Evolutionary conservation across 805 yeast species (phyloP).

Genomic region (Candida yuanshanica): DNA sequence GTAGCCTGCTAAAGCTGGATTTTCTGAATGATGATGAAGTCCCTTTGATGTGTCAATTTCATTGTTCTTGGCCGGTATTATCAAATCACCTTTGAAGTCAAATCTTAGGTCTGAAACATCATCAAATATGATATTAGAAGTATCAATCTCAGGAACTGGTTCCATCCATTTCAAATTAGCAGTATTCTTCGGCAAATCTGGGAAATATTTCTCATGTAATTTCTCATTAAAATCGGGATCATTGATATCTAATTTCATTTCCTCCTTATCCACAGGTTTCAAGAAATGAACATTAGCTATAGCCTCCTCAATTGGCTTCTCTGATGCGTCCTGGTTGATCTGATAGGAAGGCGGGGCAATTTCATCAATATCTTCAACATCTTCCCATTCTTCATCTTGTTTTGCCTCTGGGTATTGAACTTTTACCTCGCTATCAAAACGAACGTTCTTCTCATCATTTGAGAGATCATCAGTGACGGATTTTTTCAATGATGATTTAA

Average conservation of each 20-base stretch:
- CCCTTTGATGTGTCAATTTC: conserved; percentile 53
- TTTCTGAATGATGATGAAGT: conserved; percentile 85
- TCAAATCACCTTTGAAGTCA: conserved; percentile 78
- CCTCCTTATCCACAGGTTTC: conserved; percentile 36
- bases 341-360: conserved; percentile 44
- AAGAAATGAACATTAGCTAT: conserved; percentile 58
- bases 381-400: conserved; percentile 42
- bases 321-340: conserved; percentile 39
- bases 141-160: conserved; percentile 43
- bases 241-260: conserved; percentile 47
- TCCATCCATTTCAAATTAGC: conserved; percentile 91
- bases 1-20: conserved; percentile 89
- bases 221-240: conserved; percentile 78
- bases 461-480: conserved; percentile 1
- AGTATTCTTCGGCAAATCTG: conserved; percentile 81
- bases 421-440: conserved; percentile 25
- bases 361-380: conserved; percentile 43
- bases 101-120: conserved; percentile 71
- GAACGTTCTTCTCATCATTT: conserved; percentile 25
- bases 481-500: conserved; percentile 1
- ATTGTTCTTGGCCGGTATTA: conserved; percentile 49
- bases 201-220: conserved; percentile 79
- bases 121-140: conserved; percentile 28
- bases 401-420: conserved; percentile 17
- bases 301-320: conserved; percentile 37